Conservation (phyloP, 2,329 filamentous ascomycete genomes). For the Stachybotrys chartarum region DNA sequence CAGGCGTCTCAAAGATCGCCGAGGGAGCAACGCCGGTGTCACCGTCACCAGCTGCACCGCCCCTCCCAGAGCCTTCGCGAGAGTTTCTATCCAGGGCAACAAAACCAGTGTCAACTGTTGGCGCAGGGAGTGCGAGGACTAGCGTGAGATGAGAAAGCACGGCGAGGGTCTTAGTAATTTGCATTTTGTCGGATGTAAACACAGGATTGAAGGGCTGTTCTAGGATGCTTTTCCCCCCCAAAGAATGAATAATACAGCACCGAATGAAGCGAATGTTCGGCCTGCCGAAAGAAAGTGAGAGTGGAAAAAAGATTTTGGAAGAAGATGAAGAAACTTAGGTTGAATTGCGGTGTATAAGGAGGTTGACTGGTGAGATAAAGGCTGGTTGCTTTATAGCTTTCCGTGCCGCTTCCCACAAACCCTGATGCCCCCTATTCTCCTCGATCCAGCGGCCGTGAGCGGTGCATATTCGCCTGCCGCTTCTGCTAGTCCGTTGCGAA, state of each 20-base stretch:
- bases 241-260: background rate
- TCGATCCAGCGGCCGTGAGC: no score
- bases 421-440: no score
- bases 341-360: no score
- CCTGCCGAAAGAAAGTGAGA: background rate
- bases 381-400: no score
- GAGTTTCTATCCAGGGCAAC: background rate
- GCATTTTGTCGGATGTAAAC: background rate
- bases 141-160: background rate
- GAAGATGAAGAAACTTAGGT: background rate
- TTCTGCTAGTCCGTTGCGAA: no score
- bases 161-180: background rate
- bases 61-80: background rate
- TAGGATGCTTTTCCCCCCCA: background rate
- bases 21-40: background rate
- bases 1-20: background rate
- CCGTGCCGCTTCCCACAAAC: no score
- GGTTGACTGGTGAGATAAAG: no score
- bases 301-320: background rate
- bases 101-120: background rate
- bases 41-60: background rate
- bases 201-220: background rate
- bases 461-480: no score
- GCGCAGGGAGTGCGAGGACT: background rate
- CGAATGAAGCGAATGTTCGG: background rate